Base-by-base conservation (phyloP, 169 alveolate genomes). In the Eimeria praecox region DNA sequence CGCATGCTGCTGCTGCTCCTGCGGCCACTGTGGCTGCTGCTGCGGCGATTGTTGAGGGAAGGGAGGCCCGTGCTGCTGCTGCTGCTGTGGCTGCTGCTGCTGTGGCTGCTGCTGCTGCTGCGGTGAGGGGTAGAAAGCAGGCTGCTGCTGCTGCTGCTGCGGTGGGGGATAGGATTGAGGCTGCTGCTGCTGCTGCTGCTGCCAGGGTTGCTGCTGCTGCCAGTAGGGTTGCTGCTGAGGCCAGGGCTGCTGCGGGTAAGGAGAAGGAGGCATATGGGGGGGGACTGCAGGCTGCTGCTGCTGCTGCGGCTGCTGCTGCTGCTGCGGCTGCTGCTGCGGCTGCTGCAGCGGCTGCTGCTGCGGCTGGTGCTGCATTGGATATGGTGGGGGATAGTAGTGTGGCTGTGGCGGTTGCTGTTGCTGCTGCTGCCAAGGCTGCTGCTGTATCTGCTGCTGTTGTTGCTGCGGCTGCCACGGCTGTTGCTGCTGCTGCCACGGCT, bases 11-110 rank as follows among this genome's bases (percentile, higher is more conserved):
- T n/a, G n/a, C n/a, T n/a, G n/a, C n/a, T n/a, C n/a, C n/a, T n/a
- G n/a, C n/a, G n/a, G n/a, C n/a, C n/a, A n/a, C n/a, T n/a, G n/a
- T n/a, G n/a, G n/a, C n/a, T n/a, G n/a, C n/a, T n/a, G n/a, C n/a
- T n/a, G n/a, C n/a, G n/a, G n/a, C n/a, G n/a, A n/a, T n/a, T n/a
- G n/a, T n/a, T n/a, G n/a, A n/a, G n/a, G n/a, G n/a, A n/a, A n/a
- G n/a, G n/a, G n/a, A n/a, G n/a, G n/a, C n/a, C n/a, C n/a, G n/a
- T 82, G 90, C 71, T 44, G 90, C 90, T 49, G 90, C 44, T 82
- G 90, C 90, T 82, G 90, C 71, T 44, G 90, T 73, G 24, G 56
- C 56, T 5, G 56, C 56, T 49, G 56, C 56, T 49, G 56, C 35
- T 22, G 75, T 30, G 0, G 75, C 75, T 3, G 75, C 75, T 64